A percentile compares a stretch with the other conserved stretches of the same genome.
phyloP scores from a whole-genome alignment of 345 rosid species.

The Reutealis trisperma region DNA sequence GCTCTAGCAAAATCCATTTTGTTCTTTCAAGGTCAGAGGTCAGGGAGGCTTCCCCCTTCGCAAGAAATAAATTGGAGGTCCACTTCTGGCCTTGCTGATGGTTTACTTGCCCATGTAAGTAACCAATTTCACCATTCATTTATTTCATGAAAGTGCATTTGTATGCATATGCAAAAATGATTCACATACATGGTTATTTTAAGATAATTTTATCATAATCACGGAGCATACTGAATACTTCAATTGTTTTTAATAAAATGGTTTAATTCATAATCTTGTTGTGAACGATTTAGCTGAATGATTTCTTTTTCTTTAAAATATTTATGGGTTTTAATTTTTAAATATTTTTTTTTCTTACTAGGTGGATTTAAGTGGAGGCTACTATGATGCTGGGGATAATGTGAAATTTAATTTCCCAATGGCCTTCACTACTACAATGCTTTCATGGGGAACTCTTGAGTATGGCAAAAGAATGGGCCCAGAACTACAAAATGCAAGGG shows the following conservation, averaged over 20 bases:
- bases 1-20: conserved; percentile 77
- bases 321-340: background rate
- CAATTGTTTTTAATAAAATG: no score
- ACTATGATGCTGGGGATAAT: conserved; percentile 94
- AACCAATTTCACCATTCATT: no score
- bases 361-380: conserved; percentile 90
- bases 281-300: background rate
- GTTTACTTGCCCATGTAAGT: conserved; percentile 56
- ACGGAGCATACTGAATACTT: no score
- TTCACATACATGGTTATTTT: no score
- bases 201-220: no score
- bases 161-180: no score
- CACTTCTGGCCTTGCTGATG: conserved; percentile 76
- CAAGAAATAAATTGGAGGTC: conserved; percentile 74
- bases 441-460: conserved; percentile 84
- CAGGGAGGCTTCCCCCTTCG: conserved; percentile 62
- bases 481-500: conserved; percentile 55
- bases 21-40: conserved; percentile 91
- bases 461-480: conserved; percentile 75
- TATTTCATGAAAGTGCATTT: no score
- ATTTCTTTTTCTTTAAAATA: no score
- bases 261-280: no score
- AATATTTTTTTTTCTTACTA: conserved; percentile 17
- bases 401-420: conserved; percentile 91
- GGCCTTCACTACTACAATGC: conserved; percentile 93